Conservation (phyloP, 768 basidiomycete genomes). For the Ramaria sp. region DNA sequence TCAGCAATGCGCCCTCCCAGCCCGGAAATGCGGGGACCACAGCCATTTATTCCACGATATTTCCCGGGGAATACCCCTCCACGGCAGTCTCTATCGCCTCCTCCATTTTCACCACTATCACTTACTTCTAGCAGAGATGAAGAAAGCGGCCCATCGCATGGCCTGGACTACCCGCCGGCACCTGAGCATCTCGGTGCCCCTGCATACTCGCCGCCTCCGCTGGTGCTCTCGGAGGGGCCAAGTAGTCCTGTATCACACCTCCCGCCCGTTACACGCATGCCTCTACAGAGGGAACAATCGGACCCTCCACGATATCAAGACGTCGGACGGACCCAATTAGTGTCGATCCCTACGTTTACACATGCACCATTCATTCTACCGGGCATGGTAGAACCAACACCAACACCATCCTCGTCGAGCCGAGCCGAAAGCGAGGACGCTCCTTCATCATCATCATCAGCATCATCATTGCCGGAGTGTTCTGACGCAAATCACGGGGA, state of each 20-base stretch:
- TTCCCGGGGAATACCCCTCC: slow-evolving; percentile 37
- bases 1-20: neutral
- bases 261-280: neutral
- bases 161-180: slow-evolving; percentile 1
- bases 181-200: slow-evolving; percentile 2
- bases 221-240: neutral
- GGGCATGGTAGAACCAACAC: neutral
- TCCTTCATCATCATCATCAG: neutral
- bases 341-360: slow-evolving; percentile 1
- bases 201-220: neutral
- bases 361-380: neutral
- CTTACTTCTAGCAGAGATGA: neutral
- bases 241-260: neutral
- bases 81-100: neutral
- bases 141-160: slow-evolving; percentile 4
- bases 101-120: neutral
- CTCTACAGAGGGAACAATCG: neutral
- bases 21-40: slow-evolving; percentile 30
- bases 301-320: slow-evolving; percentile 5
- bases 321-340: neutral
- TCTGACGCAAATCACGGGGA: neutral
- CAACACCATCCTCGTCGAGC: neutral
- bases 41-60: slow-evolving; percentile 43
- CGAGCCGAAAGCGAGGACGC: neutral
- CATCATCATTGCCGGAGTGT: neutral